These are phyloP conservation scores for Chrysanthemum makinoi DNA, from an alignment of 129 eudicot species.

Conservation along the genomic window DNA sequence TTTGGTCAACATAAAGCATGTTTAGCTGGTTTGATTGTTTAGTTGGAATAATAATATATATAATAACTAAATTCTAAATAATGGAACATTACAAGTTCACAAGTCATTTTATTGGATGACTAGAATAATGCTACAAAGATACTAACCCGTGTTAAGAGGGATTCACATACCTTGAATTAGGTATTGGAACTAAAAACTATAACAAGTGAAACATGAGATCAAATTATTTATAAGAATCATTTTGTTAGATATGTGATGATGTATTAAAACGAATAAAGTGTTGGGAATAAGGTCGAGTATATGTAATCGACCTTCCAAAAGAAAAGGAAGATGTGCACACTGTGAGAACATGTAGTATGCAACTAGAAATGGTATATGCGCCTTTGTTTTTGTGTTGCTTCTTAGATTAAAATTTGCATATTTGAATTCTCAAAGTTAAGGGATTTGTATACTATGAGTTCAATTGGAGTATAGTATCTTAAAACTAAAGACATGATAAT, in stretches of 20 bases:
- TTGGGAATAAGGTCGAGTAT: not conserved
- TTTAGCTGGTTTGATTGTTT: conserved; percentile 9
- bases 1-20: conserved; percentile 30
- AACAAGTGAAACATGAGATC: not conserved
- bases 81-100: conserved; percentile 32
- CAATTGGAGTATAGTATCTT: too few species aligned
- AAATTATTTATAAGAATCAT: too few species aligned
- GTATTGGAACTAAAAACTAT: not conserved
- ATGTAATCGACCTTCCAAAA: not conserved
- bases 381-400: not conserved
- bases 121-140: conserved; percentile 18
- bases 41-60: not conserved
- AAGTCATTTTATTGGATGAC: conserved; percentile 29
- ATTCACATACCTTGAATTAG: conserved; percentile 5
- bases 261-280: conserved; percentile 7
- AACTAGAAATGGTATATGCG: not conserved
- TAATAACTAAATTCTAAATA: conserved; percentile 8
- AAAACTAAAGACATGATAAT: too few species aligned
- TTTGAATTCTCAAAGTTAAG: not conserved
- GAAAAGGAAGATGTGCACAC: conserved; percentile 24
- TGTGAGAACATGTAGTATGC: conserved; percentile 15
- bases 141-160: conserved; percentile 27
- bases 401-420: not conserved
- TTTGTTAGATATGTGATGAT: not conserved
- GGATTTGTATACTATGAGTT: too few species aligned